Evolutionary conservation across 139 green algal genomes (phyloP).

Genomic region (Volvox reticuliferus): DNA sequence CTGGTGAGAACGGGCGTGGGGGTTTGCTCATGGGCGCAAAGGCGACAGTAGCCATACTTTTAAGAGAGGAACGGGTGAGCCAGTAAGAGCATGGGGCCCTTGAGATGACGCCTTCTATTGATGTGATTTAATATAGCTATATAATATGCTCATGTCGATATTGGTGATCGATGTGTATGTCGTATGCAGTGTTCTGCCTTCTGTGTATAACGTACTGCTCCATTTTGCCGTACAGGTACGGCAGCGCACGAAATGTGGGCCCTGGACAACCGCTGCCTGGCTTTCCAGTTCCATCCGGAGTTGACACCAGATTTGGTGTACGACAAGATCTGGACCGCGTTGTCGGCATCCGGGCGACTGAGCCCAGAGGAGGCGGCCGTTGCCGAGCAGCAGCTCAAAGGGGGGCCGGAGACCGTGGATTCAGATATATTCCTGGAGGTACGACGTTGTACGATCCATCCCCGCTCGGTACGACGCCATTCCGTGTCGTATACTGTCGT

Average conservation of each 20-base stretch:
- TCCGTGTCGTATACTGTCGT: too few species aligned
- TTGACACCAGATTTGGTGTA: slow-evolving; percentile 23
- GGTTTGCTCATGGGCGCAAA: too few species aligned
- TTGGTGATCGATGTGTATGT: too few species aligned
- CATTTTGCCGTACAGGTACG: slow-evolving; percentile 20
- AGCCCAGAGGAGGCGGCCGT: slow-evolving; percentile 28
- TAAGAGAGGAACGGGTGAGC: too few species aligned
- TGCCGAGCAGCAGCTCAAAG: slow-evolving; percentile 34
- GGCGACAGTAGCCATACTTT: too few species aligned
- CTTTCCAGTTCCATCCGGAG: slow-evolving; percentile 60
- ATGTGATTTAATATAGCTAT: too few species aligned
- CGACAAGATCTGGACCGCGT: slow-evolving; percentile 51
- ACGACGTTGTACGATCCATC: neutral
- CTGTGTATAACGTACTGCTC: too few species aligned
- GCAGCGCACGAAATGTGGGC: slow-evolving; percentile 61
- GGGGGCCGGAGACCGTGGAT: neutral
- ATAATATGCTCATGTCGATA: too few species aligned
- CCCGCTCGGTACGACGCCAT: too few species aligned
- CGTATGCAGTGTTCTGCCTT: too few species aligned
- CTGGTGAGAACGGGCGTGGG: slow-evolving; percentile 16
- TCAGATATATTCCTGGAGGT: neutral
- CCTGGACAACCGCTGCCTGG: slow-evolving; percentile 44
- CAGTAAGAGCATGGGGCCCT: too few species aligned
- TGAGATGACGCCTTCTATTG: too few species aligned
- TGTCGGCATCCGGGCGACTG: slow-evolving; percentile 43